These are phyloP conservation scores for Pseudogymnoascus sp. DNA, from an alignment of 2,329 filamentous ascomycete species.

Conservation along the genomic window DNA sequence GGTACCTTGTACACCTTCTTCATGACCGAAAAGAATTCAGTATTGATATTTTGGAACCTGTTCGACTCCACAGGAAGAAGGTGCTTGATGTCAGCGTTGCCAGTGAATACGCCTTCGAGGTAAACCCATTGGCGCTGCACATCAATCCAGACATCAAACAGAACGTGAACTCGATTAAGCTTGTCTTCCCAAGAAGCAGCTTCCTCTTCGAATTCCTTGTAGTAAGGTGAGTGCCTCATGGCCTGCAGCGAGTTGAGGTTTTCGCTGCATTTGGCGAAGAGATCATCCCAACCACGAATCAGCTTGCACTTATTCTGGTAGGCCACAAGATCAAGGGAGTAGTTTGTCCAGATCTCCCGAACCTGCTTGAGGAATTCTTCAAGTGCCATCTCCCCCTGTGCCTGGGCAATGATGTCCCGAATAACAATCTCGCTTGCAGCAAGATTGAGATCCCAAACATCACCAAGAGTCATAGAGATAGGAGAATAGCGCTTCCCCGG, in stretches of 20 bases:
- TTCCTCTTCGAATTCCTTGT: conserved; percentile 98
- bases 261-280: conserved; percentile 97
- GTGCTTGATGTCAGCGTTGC: conserved; percentile 98
- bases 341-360: conserved; percentile 93
- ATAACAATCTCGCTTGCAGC: conserved; percentile 80
- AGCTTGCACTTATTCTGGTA: conserved; percentile 98
- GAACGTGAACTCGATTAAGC: conserved; percentile 88
- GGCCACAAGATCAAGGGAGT: conserved; percentile 85
- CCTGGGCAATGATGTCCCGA: conserved; percentile 86
- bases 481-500: conserved; percentile 90
- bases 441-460: conserved; percentile 96
- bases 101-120: conserved; percentile 95
- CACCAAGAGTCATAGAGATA: conserved; percentile 90
- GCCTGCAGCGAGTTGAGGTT: conserved; percentile 95
- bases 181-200: conserved; percentile 97
- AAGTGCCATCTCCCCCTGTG: conserved; percentile 94
- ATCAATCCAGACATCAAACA: conserved; percentile 99
- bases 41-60: conserved; percentile 98
- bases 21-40: conserved; percentile 97
- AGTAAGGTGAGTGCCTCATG: conserved; percentile 98
- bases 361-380: conserved; percentile 97
- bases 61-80: conserved; percentile 92
- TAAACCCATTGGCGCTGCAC: conserved; percentile 99
- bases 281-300: conserved; percentile 94
- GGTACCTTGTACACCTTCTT: conserved; percentile 98